A percentile compares a stretch with the other conserved stretches of the same genome.
Conservation (phyloP, 495 filamentous ascomycete species). For the Barbatosphaeria neglecta region DNA sequence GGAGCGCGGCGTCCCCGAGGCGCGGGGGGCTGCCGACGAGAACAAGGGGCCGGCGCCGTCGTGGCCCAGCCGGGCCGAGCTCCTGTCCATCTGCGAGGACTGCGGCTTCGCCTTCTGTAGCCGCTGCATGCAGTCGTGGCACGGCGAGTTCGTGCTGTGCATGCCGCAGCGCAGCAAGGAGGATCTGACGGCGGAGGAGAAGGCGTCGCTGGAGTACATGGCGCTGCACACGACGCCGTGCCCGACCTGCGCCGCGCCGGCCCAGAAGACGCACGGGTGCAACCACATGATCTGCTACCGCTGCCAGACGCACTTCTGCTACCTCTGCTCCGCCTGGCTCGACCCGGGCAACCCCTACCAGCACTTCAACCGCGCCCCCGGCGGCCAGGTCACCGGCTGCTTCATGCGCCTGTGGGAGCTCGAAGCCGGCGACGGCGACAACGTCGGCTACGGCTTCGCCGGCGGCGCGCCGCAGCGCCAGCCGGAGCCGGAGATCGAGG, state of each 20-base stretch:
- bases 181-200: slow-evolving; percentile 70
- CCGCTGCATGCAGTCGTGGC: slow-evolving; percentile 60
- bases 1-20: too few relatives aligned
- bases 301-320: slow-evolving; percentile 89
- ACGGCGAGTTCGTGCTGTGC: slow-evolving; percentile 63
- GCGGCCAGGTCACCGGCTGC: slow-evolving; percentile 46
- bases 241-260: slow-evolving; percentile 77
- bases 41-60: slow-evolving; percentile 7
- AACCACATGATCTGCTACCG: slow-evolving; percentile 96
- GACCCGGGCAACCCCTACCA: slow-evolving; percentile 66
- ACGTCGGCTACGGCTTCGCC: slow-evolving; percentile 41
- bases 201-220: slow-evolving; percentile 73
- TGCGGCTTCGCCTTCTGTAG: slow-evolving; percentile 88
- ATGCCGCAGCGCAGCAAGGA: slow-evolving; percentile 46
- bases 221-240: slow-evolving; percentile 70
- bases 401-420: slow-evolving; percentile 85
- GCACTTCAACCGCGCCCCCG: slow-evolving; percentile 62
- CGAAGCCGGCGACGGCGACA: slow-evolving; percentile 67
- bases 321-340: slow-evolving; percentile 86
- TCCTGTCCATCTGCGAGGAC: slow-evolving; percentile 72
- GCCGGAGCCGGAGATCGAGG: slow-evolving; percentile 3
- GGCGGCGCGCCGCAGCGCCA: slow-evolving; percentile 20
- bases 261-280: slow-evolving; percentile 86
- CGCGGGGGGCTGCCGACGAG: slow-evolving; percentile 11
- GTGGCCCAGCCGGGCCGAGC: slow-evolving; percentile 15